Evolutionary conservation across 352 stramenopile genomes (phyloP).

Genomic region (Phytophthora sansomeana): DNA sequence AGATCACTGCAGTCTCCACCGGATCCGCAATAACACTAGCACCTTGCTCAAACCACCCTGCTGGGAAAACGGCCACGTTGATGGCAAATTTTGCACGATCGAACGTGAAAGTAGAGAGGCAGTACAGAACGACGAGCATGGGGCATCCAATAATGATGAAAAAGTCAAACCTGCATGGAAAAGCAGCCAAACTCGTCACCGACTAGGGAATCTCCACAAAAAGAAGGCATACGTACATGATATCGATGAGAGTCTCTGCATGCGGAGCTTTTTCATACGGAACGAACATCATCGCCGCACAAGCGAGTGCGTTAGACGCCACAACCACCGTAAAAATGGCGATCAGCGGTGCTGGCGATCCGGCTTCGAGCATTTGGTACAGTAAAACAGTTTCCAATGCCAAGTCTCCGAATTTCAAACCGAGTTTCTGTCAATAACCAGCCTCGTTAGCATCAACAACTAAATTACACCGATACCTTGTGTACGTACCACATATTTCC

Average conservation of each 20-base stretch:
- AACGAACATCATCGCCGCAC: constrained; percentile 22
- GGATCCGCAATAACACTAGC: constrained; percentile 4
- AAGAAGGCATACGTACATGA: constrained; percentile 28
- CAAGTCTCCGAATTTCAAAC: constrained; percentile 28
- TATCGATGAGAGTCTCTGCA: constrained; percentile 35
- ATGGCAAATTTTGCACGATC: constrained; percentile 27
- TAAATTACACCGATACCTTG: too few relatives aligned
- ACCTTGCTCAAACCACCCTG: constrained; percentile 2
- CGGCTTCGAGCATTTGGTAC: constrained; percentile 27
- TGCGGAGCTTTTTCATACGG: constrained; percentile 16
- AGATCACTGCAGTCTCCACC: constrained; percentile 5
- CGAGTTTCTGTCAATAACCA: constrained; percentile 18
- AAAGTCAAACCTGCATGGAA: constrained; percentile 34
- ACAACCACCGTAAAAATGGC: constrained; percentile 26
- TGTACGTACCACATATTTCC: constrained; percentile 22
- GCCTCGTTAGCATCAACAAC: not conserved
- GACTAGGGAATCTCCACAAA: not conserved
- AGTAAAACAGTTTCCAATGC: constrained; percentile 21
- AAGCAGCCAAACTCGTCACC: not conserved
- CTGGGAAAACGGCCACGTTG: constrained; percentile 22
- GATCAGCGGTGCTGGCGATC: constrained; percentile 9
- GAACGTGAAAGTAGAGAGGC: constrained; percentile 30
- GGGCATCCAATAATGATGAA: constrained; percentile 25
- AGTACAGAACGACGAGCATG: constrained; percentile 32
- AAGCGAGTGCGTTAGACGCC: constrained; percentile 17